These are phyloP conservation scores for Saccharomyces hybrid DNA, from an alignment of 1,139 yeast genomes.

Conservation along the genomic window DNA sequence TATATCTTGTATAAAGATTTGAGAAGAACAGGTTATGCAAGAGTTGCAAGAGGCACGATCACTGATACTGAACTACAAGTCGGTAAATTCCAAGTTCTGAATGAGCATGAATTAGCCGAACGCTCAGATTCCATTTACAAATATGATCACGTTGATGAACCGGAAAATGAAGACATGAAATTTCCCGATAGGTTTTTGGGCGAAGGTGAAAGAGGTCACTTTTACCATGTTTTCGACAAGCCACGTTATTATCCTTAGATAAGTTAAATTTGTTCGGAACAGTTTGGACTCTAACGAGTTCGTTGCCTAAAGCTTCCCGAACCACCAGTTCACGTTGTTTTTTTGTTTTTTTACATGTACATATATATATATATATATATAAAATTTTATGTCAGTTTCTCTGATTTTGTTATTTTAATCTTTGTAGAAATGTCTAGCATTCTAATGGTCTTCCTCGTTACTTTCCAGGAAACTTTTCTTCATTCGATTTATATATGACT, in stretches of 20 bases:
- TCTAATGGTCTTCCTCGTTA: neutral
- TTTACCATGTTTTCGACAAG: conserved; percentile 89
- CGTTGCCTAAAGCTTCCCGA: conserved; percentile 13
- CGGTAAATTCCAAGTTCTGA: conserved; percentile 73
- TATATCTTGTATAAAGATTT: conserved; percentile 82
- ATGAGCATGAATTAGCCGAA: conserved; percentile 35
- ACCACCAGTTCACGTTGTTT: too few species aligned
- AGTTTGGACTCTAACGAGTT: too few species aligned
- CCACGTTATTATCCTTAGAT: conserved; percentile 50
- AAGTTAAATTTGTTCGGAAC: too few species aligned
- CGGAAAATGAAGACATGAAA: conserved; percentile 47
- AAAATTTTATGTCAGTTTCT: neutral
- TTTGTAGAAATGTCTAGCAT: neutral
- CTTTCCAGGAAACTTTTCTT: neutral
- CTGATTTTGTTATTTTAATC: neutral
- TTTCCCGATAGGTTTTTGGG: conserved; percentile 84
- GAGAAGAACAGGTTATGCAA: conserved; percentile 86
- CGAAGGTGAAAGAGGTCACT: conserved; percentile 91
- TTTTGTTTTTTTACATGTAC: too few species aligned
- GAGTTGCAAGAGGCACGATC: conserved; percentile 86
- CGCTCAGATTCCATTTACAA: conserved; percentile 45
- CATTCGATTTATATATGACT: neutral
- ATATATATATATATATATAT: neutral
- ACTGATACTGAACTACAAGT: conserved; percentile 96
- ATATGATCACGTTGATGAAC: conserved; percentile 48